phyloP scores from a whole-genome alignment of 2,329 filamentous ascomycete genomes.

The Cladosporium austrohemisphaericum region DNA sequence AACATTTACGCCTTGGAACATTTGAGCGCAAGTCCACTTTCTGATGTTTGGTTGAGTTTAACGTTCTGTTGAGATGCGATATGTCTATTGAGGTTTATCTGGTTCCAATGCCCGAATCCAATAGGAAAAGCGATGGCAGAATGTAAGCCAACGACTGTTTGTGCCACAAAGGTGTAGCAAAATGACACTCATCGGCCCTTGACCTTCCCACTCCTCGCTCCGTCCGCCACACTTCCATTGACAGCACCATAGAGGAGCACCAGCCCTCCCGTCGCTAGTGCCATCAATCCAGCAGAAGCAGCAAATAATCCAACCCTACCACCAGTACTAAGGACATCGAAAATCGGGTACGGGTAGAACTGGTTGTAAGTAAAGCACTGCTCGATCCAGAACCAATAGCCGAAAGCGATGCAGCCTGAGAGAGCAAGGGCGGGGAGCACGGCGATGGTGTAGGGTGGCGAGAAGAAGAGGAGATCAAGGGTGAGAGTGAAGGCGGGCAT shows the following conservation, averaged over 20 bases:
- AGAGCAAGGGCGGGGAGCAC: constrained; percentile 57
- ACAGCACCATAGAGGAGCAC: constrained; percentile 66
- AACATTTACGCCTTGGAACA: too few species aligned
- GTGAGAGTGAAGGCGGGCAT: constrained; percentile 63
- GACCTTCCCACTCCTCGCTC: constrained; percentile 24
- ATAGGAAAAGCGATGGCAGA: background rate
- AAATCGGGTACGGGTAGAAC: constrained; percentile 82
- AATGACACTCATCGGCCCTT: constrained; percentile 28
- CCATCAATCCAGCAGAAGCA: constrained; percentile 61
- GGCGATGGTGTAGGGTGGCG: constrained; percentile 67
- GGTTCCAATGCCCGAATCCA: too few species aligned
- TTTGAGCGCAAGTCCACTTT: too few species aligned
- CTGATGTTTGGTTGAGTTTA: too few species aligned
- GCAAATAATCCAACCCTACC: constrained; percentile 68
- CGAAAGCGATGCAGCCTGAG: constrained; percentile 57
- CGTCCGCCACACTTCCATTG: constrained; percentile 49
- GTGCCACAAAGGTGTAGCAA: too few species aligned
- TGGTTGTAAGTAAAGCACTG: constrained; percentile 66
- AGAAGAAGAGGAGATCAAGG: constrained; percentile 64
- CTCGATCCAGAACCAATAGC: constrained; percentile 76
- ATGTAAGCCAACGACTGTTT: too few species aligned
- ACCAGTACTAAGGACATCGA: constrained; percentile 61
- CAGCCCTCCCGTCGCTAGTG: constrained; percentile 62
- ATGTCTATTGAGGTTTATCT: too few species aligned
- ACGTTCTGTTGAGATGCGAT: too few species aligned